Percentiles rank a stretch among this genome's conserved stretches.
These are phyloP conservation scores for Trichoderma hamatum DNA, from an alignment of 2,329 filamentous ascomycete species.

Conservation along the genomic window DNA sequence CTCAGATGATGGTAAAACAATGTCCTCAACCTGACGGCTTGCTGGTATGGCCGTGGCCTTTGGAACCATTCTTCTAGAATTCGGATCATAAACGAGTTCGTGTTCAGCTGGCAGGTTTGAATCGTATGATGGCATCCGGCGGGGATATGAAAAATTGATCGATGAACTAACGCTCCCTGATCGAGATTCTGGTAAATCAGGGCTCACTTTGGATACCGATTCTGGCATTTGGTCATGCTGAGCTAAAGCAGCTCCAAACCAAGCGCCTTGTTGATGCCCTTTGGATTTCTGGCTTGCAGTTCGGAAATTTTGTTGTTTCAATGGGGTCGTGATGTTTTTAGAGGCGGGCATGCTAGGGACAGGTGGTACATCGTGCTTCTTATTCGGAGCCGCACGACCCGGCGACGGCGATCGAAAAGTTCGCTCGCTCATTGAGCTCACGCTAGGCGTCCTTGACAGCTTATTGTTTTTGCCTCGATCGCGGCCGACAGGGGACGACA, in stretches of 20 bases:
- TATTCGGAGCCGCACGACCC: slow-evolving; percentile 46
- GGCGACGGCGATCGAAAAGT: slow-evolving; percentile 81
- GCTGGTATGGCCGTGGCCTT: slow-evolving; percentile 45
- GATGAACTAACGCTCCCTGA: slow-evolving; percentile 55
- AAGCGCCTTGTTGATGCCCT: slow-evolving; percentile 47
- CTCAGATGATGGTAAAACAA: slow-evolving; percentile 21
- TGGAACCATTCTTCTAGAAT: slow-evolving; percentile 65
- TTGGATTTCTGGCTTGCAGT: slow-evolving; percentile 58
- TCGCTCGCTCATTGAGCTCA: slow-evolving; percentile 82
- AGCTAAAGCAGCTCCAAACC: slow-evolving; percentile 52
- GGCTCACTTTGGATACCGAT: slow-evolving; percentile 40
- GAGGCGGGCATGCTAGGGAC: slow-evolving; percentile 69
- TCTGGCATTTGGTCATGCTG: slow-evolving; percentile 52
- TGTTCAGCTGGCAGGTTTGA: slow-evolving; percentile 40
- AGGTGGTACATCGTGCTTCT: slow-evolving; percentile 62
- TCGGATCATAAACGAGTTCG: slow-evolving; percentile 64
- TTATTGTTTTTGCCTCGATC: slow-evolving; percentile 47
- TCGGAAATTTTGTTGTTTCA: slow-evolving; percentile 54
- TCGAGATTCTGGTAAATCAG: slow-evolving; percentile 40
- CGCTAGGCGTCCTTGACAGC: slow-evolving; percentile 69
- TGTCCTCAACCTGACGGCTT: background rate
- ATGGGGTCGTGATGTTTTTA: slow-evolving; percentile 37
- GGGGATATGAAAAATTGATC: slow-evolving; percentile 63
- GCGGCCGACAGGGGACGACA: slow-evolving; percentile 65
- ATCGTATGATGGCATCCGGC: slow-evolving; percentile 45